These are phyloP conservation scores for Pelargonium nanum DNA, from an alignment of 345 rosid species.

Conservation along the genomic window DNA sequence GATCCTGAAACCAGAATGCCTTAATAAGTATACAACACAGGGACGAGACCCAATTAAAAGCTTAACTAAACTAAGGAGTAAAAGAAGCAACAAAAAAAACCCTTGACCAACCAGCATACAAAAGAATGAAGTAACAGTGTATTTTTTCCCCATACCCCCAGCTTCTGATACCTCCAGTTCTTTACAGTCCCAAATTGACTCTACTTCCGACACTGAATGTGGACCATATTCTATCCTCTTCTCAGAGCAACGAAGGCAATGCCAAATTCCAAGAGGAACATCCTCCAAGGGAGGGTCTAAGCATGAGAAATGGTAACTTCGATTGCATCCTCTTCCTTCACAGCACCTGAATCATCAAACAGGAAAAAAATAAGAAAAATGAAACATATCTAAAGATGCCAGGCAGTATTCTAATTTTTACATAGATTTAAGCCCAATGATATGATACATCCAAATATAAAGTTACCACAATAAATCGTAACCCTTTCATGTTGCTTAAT, in stretches of 20 bases:
- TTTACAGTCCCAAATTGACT: slow-evolving; percentile 39
- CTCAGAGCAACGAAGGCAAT: slow-evolving; percentile 29
- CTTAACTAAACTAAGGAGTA: not conserved
- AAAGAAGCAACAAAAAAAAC: too few relatives aligned
- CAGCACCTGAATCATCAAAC: slow-evolving; percentile 34
- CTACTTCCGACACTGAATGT: slow-evolving; percentile 41
- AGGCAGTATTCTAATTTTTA: not conserved
- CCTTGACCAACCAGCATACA: too few relatives aligned
- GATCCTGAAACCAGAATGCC: slow-evolving; percentile 16
- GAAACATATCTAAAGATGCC: not conserved
- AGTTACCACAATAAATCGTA: not conserved
- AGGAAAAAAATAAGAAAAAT: not conserved
- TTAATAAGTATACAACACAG: not conserved
- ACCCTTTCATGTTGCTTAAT: not conserved
- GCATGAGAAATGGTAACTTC: slow-evolving; percentile 39
- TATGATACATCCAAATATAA: not conserved
- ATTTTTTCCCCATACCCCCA: slow-evolving; percentile 27
- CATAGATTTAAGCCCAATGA: not conserved
- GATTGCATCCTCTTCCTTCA: slow-evolving; percentile 39
- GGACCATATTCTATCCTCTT: slow-evolving; percentile 36
- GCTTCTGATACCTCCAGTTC: slow-evolving; percentile 24
- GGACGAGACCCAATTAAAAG: too few relatives aligned
- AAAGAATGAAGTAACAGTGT: too few relatives aligned
- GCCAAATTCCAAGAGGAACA: slow-evolving; percentile 41
- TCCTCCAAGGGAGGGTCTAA: slow-evolving; percentile 29